Evolutionary conservation across 768 basidiomycete genomes (phyloP).

Genomic region (Trametes coccinea): DNA sequence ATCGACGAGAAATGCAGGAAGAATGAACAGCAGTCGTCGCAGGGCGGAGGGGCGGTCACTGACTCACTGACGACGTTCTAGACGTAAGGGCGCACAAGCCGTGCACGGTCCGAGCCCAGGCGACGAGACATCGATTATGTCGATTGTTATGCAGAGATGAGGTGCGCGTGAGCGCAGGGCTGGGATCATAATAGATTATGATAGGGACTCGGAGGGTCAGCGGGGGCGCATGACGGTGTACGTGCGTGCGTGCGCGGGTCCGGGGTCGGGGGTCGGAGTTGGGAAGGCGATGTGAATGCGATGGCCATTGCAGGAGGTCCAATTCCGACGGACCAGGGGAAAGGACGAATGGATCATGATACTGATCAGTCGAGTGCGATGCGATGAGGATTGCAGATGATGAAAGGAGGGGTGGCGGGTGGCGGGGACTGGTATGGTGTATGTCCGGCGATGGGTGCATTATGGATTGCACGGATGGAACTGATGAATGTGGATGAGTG

Average conservation of each 20-base stretch:
- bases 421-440: background rate
- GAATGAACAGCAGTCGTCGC: background rate
- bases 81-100: too few relatives aligned
- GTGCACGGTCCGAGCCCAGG: background rate
- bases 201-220: background rate
- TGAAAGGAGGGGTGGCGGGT: background rate
- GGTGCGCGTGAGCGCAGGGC: background rate
- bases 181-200: too few relatives aligned
- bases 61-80: too few relatives aligned
- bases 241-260: background rate
- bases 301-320: background rate
- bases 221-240: background rate
- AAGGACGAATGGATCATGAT: background rate
- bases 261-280: background rate
- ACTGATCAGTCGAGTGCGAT: constrained; percentile 10
- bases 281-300: constrained; percentile 16
- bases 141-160: background rate
- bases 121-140: background rate
- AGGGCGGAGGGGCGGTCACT: too few relatives aligned
- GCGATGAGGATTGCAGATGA: constrained; percentile 9
- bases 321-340: background rate
- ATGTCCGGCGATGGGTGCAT: background rate
- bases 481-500: background rate
- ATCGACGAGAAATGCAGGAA: background rate
- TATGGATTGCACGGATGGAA: constrained; percentile 15